phyloP scores from a whole-genome alignment of 2,329 filamentous ascomycete genomes.

The Pseudonectria foliicola region DNA sequence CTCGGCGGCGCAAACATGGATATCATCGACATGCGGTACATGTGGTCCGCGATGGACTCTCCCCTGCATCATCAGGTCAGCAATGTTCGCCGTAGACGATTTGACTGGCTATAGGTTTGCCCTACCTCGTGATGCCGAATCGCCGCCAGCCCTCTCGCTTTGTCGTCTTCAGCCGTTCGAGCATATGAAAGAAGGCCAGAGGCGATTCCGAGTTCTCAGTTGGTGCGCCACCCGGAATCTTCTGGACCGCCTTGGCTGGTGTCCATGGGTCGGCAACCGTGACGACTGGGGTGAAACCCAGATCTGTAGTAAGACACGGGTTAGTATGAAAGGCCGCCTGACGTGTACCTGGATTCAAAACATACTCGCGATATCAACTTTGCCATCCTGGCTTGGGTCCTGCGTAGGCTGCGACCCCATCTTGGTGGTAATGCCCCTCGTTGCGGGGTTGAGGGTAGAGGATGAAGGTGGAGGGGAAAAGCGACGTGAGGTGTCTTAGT shows the following conservation, averaged over 20 bases:
- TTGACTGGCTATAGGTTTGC: background rate
- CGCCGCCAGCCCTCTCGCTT: constrained; percentile 94
- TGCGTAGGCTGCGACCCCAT: constrained; percentile 23
- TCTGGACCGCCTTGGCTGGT: constrained; percentile 56
- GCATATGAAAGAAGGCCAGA: constrained; percentile 86
- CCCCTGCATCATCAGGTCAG: constrained; percentile 38
- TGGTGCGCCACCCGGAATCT: constrained; percentile 50
- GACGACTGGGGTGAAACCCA: constrained; percentile 30
- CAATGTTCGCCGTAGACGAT: constrained; percentile 1
- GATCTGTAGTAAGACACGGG: constrained; percentile 10
- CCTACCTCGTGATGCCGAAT: constrained; percentile 63
- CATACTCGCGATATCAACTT: background rate
- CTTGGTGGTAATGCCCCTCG: constrained; percentile 4
- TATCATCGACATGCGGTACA: constrained; percentile 99
- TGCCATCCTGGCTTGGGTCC: background rate
- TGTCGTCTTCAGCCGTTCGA: constrained; percentile 91
- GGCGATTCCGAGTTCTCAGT: constrained; percentile 61
- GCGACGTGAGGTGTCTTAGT: too few relatives aligned
- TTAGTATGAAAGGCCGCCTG: background rate
- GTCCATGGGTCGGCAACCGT: constrained; percentile 44
- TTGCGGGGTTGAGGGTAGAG: background rate
- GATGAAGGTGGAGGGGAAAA: too few relatives aligned
- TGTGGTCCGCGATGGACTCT: constrained; percentile 95
- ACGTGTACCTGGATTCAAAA: background rate
- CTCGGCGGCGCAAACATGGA: constrained; percentile 81